These are phyloP conservation scores for Podospora tetraspora DNA, from an alignment of 495 filamentous ascomycete genomes.

Conservation along the genomic window DNA sequence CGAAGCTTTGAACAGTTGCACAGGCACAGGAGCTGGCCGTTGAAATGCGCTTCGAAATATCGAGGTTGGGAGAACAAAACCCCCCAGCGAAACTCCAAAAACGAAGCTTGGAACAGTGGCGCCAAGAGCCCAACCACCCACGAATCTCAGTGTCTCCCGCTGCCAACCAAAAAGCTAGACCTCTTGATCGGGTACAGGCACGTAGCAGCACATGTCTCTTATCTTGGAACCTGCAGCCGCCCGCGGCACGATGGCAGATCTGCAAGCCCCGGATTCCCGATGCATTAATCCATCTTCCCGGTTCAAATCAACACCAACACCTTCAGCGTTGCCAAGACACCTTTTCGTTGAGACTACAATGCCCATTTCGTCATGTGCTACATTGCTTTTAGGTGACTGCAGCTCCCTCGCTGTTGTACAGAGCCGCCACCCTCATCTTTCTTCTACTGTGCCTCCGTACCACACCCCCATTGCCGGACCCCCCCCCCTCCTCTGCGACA, in stretches of 20 bases:
- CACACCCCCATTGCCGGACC: background rate
- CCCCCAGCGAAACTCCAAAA: background rate
- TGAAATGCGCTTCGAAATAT: too few species aligned
- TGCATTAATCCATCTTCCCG: background rate
- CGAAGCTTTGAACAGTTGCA: background rate
- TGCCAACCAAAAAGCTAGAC: background rate
- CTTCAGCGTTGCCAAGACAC: background rate
- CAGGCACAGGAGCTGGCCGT: too few species aligned
- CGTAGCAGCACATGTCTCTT: background rate
- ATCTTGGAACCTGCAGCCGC: background rate
- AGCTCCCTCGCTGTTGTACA: background rate
- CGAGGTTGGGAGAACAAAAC: background rate
- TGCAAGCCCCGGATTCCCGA: background rate
- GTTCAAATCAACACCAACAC: background rate
- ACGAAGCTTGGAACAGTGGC: conserved; percentile 2
- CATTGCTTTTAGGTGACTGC: background rate
- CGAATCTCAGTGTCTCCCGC: background rate
- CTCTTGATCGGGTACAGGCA: background rate
- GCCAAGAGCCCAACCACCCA: conserved; percentile 1
- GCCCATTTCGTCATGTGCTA: background rate
- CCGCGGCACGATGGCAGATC: background rate
- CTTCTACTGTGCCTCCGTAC: background rate
- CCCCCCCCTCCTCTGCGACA: background rate
- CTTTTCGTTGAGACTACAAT: background rate
- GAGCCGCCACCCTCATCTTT: background rate